A percentile compares a stretch with the other conserved stretches of the same genome.
phyloP scores from a whole-genome alignment of 2,329 filamentous ascomycete genomes.

The Colletotrichum noveboracense region DNA sequence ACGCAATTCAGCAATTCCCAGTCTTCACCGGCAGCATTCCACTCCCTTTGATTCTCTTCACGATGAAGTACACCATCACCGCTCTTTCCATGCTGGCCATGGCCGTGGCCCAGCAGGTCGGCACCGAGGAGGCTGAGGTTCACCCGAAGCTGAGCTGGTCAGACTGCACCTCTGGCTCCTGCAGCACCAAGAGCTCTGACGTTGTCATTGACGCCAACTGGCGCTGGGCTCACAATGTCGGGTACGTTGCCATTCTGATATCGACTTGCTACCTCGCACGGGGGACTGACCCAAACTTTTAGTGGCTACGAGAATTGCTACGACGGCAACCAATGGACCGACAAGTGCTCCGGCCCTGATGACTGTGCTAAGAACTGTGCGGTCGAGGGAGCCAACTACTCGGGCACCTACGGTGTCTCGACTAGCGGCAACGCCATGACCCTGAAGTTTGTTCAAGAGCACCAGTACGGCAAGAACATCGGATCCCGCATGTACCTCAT shows the following conservation, averaged over 20 bases:
- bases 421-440: constrained; percentile 48
- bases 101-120: constrained; percentile 27
- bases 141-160: constrained; percentile 31
- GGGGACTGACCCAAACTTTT: background rate
- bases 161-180: constrained; percentile 31
- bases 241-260: constrained; percentile 28
- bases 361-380: constrained; percentile 44
- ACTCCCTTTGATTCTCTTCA: background rate
- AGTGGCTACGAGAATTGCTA: constrained; percentile 29
- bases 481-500: constrained; percentile 60
- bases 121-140: constrained; percentile 27
- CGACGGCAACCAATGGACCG: constrained; percentile 38
- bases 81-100: constrained; percentile 24
- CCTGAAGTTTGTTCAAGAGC: constrained; percentile 54
- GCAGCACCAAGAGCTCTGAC: constrained; percentile 43
- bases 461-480: constrained; percentile 37
- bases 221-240: constrained; percentile 50
- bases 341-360: constrained; percentile 36
- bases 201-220: constrained; percentile 55
- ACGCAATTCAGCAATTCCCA: background rate
- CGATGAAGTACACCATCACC: constrained; percentile 20
- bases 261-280: constrained; percentile 37
- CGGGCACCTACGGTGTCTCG: constrained; percentile 47
- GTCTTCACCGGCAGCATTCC: background rate
- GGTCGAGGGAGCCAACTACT: constrained; percentile 48